Conservation (phyloP, 2,329 filamentous ascomycete species). For the Monosporascus cannonballus region DNA sequence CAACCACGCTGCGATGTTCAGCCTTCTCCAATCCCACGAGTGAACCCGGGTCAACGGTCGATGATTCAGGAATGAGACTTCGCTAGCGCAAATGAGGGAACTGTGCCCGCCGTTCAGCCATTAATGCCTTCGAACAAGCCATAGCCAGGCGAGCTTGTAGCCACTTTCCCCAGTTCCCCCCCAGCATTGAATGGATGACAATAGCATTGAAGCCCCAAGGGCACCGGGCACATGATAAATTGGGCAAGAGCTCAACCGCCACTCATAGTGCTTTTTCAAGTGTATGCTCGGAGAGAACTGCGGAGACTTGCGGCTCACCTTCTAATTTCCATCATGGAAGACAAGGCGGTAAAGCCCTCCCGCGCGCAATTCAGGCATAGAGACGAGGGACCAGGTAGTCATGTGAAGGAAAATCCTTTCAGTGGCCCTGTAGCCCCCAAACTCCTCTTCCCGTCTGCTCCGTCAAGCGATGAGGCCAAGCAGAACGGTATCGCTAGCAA, state of each 20-base stretch:
- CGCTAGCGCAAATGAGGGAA: not conserved
- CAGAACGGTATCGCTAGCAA: conserved; percentile 2
- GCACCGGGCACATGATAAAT: not conserved
- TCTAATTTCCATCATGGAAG: not conserved
- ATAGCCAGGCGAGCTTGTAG: conserved; percentile 8
- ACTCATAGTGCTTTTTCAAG: not conserved
- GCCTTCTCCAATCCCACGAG: conserved; percentile 9
- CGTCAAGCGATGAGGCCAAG: conserved; percentile 22
- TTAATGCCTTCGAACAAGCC: conserved; percentile 3
- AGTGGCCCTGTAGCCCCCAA: not conserved
- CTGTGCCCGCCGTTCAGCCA: conserved; percentile 9
- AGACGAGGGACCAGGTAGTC: not conserved
- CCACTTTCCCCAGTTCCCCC: conserved; percentile 9
- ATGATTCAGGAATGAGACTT: conserved; percentile 7
- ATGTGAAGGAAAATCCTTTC: not conserved
- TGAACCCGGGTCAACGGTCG: conserved; percentile 1
- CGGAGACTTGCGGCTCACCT: not conserved
- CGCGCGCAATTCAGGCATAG: not conserved
- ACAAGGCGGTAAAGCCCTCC: not conserved
- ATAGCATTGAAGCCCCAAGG: not conserved
- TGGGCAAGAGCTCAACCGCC: not conserved
- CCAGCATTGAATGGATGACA: conserved; percentile 2
- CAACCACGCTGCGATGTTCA: conserved; percentile 22
- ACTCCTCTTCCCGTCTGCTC: conserved; percentile 7
- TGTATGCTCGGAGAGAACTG: not conserved